Percentiles rank a stretch among this genome's conserved stretches.
Conservation (phyloP, 768 basidiomycete genomes). For the Floccularia luteovirens region DNA sequence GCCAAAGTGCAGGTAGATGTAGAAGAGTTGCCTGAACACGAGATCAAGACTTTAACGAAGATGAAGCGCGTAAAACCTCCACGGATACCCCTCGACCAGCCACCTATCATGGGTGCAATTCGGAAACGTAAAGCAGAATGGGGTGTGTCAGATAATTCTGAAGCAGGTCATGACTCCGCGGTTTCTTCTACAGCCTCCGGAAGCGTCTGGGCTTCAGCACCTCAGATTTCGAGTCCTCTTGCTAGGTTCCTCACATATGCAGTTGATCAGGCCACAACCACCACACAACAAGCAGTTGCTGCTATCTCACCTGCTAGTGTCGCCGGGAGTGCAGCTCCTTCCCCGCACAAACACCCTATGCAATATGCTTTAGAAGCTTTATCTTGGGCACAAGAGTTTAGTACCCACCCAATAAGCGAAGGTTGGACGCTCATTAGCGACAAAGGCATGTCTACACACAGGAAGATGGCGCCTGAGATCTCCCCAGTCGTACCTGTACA, state of each 20-base stretch:
- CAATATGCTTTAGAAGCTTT: slow-evolving; percentile 80
- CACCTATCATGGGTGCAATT: slow-evolving; percentile 70
- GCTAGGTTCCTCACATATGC: slow-evolving; percentile 68
- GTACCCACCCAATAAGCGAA: slow-evolving; percentile 26
- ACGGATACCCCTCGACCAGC: slow-evolving; percentile 90
- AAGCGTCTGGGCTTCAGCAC: slow-evolving; percentile 47
- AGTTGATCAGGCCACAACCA: slow-evolving; percentile 63
- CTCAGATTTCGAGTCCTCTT: slow-evolving; percentile 63
- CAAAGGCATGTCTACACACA: slow-evolving; percentile 69
- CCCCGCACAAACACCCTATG: slow-evolving; percentile 61
- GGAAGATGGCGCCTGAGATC: slow-evolving; percentile 68
- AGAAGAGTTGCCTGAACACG: slow-evolving; percentile 81
- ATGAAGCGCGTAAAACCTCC: slow-evolving; percentile 82
- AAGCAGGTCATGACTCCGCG: slow-evolving; percentile 6
- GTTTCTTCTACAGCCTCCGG: slow-evolving; percentile 8
- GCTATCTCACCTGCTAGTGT: slow-evolving; percentile 56
- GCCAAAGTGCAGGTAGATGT: slow-evolving; percentile 77
- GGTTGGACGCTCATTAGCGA: slow-evolving; percentile 78
- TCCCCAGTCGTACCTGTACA: slow-evolving; percentile 80
- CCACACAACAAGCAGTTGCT: slow-evolving; percentile 73
- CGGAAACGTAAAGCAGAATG: slow-evolving; percentile 66
- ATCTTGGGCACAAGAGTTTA: slow-evolving; percentile 68
- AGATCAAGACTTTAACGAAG: slow-evolving; percentile 76
- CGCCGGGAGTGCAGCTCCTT: slow-evolving; percentile 34
- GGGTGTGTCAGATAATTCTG: slow-evolving; percentile 40